phyloP scores from a whole-genome alignment of 2,329 filamentous ascomycete genomes.

The Nigrospora oryzae region DNA sequence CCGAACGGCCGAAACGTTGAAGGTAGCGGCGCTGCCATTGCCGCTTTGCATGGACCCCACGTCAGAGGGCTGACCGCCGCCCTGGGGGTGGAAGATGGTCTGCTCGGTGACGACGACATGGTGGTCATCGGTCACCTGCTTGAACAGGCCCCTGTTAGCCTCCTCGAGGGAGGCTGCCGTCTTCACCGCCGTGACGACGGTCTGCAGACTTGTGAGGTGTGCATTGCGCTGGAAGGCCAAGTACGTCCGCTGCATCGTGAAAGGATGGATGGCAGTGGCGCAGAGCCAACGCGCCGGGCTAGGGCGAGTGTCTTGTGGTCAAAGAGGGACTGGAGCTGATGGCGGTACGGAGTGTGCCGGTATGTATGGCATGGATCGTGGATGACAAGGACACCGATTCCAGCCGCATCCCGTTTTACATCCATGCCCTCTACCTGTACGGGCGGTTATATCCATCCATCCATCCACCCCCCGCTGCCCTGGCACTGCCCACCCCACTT shows the following conservation, averaged over 20 bases:
- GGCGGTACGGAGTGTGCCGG: no score
- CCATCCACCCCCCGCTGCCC: no score
- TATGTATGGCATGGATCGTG: no score
- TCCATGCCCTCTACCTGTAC: no score
- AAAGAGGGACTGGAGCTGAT: no score
- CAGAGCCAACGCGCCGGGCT: neutral
- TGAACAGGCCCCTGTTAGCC: slow-evolving; percentile 48
- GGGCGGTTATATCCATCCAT: no score
- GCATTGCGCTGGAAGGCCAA: slow-evolving; percentile 28
- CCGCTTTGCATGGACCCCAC: slow-evolving; percentile 43
- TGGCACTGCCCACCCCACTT: no score
- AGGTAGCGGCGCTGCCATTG: slow-evolving; percentile 20
- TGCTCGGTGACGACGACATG: slow-evolving; percentile 51
- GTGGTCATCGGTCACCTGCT: slow-evolving; percentile 34
- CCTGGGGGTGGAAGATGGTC: slow-evolving; percentile 71
- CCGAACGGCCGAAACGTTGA: slow-evolving; percentile 49
- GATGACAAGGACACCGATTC: no score
- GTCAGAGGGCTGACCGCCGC: slow-evolving; percentile 66
- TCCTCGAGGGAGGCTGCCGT: slow-evolving; percentile 41
- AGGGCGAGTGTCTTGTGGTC: no score
- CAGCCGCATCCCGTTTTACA: no score
- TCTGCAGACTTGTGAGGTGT: slow-evolving; percentile 19
- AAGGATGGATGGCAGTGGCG: neutral
- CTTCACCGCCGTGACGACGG: slow-evolving; percentile 33
- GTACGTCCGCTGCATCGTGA: slow-evolving; percentile 25